Evolutionary conservation across 331 rosid genomes (phyloP).

Genomic region (Phaseolus coccineus): DNA sequence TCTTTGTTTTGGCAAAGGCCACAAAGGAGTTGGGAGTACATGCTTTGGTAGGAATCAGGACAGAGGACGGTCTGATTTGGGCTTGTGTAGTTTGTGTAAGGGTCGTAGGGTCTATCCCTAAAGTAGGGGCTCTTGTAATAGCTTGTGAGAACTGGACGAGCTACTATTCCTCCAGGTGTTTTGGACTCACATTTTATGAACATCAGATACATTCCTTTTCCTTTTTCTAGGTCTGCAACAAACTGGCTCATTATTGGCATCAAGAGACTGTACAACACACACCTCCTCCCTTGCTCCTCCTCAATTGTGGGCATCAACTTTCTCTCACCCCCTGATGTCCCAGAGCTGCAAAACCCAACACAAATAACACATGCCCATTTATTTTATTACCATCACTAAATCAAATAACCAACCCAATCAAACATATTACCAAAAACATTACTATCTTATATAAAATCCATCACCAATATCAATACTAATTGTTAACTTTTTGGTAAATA

Average conservation of each 20-base stretch:
- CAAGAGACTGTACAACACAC: conserved; percentile 60
- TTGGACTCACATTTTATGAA: conserved; percentile 82
- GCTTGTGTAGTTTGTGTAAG: conserved; percentile 86
- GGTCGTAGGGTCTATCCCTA: conserved; percentile 64
- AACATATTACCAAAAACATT: too few species aligned
- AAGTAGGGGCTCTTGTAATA: conserved; percentile 83
- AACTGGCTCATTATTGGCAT: conserved; percentile 89
- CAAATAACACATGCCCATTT: conserved; percentile 27
- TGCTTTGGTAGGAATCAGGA: conserved; percentile 85
- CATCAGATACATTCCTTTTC: conserved; percentile 92
- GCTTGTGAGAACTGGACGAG: conserved; percentile 86
- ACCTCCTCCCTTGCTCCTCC: conserved; percentile 74
- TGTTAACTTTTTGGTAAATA: too few species aligned
- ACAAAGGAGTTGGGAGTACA: conserved; percentile 86
- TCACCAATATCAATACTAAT: too few species aligned
- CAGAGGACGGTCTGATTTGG: conserved; percentile 86
- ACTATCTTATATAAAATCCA: too few species aligned
- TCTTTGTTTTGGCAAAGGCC: conserved; percentile 75
- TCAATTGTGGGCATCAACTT: conserved; percentile 88
- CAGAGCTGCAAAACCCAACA: conserved; percentile 62
- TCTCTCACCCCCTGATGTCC: conserved; percentile 96
- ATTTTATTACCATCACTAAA: not conserved
- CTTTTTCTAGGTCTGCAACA: conserved; percentile 71
- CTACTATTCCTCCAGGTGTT: conserved; percentile 76
- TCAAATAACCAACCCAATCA: too few species aligned